Base-by-base conservation (phyloP, 1,139 yeast species). In the Yamadazyma dushanensis region DNA sequence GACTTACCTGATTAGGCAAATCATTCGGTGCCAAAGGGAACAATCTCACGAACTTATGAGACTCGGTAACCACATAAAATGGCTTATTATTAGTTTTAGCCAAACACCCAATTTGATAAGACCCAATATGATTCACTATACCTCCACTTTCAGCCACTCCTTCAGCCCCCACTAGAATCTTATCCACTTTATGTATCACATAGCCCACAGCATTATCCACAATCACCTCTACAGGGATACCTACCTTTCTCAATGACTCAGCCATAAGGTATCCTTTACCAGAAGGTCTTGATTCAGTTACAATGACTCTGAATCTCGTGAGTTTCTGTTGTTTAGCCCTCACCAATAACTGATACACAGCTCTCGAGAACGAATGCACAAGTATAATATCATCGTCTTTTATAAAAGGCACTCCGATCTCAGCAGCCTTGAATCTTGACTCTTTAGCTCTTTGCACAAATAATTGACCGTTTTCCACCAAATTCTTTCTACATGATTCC, bases 141-240 rank as follows among this genome's bases (percentile, higher is more conserved):
- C 99, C 99, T 39, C 99, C 99, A 58, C 95, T 84, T 67, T 92
- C 99, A 3, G 96, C 96, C 4, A 92, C 98, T 45, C 99, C 99
- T 62, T 92, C 98, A 1, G 98, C 98, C 38, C 99, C 99, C 45
- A 92, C 94, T 46, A 94, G 76, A 7, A 94, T 85, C 62, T 92
- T 90, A 63, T 90, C 96, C 10, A 90, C 90, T 57, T 84, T 84
- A 58, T 88, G 94, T 44, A 94, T 83, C 21, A 89, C 90, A 49
- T 83, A 88, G 0, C 97, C 97, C 10, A 92, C 97, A 5, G 95
- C 96, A 40, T 89, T 81, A 57, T 94, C 99, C 15, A 89, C 94
- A 39, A 94, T 84, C 36, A 89, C 73, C 37, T 89, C 84, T 13
- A 86, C 94, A 0, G 97, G 97, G n/a, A 94, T 86, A 14, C 85